These are phyloP conservation scores for Amaranthus palmeri DNA, from an alignment of 148 eudicot genomes.

Conservation along the genomic window DNA sequence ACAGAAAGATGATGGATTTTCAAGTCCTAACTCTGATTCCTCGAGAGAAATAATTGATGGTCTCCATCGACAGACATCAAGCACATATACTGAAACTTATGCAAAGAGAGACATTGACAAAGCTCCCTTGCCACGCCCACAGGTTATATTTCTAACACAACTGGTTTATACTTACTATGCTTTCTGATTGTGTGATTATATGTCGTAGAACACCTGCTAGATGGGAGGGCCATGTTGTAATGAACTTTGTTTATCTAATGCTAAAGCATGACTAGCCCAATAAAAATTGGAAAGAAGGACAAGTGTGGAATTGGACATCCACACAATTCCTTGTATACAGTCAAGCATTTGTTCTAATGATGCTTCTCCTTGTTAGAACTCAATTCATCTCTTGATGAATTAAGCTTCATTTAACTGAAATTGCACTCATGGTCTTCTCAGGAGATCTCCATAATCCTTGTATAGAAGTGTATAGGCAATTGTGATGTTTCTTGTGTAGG, in stretches of 20 bases:
- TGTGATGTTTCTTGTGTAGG: background rate
- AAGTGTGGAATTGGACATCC: background rate
- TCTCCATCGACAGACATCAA: slow-evolving; percentile 23
- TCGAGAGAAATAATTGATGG: slow-evolving; percentile 35
- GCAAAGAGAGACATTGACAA: slow-evolving; percentile 32
- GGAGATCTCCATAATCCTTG: background rate
- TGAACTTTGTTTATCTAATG: background rate
- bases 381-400: background rate
- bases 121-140: slow-evolving; percentile 36
- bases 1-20: slow-evolving; percentile 44
- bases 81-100: slow-evolving; percentile 27
- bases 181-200: background rate
- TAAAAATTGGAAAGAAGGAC: background rate
- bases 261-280: background rate
- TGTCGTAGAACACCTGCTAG: background rate
- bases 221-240: background rate
- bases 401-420: background rate
- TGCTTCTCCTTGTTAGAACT: background rate
- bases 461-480: background rate
- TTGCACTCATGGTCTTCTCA: background rate
- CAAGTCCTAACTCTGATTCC: slow-evolving; percentile 50
- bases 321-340: too few species aligned
- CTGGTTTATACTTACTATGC: slow-evolving; percentile 7
- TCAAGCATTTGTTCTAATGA: background rate
- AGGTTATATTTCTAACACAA: slow-evolving; percentile 36